These are phyloP conservation scores for Phylloporus sp. DNA, from an alignment of 768 basidiomycete genomes.

Conservation along the genomic window DNA sequence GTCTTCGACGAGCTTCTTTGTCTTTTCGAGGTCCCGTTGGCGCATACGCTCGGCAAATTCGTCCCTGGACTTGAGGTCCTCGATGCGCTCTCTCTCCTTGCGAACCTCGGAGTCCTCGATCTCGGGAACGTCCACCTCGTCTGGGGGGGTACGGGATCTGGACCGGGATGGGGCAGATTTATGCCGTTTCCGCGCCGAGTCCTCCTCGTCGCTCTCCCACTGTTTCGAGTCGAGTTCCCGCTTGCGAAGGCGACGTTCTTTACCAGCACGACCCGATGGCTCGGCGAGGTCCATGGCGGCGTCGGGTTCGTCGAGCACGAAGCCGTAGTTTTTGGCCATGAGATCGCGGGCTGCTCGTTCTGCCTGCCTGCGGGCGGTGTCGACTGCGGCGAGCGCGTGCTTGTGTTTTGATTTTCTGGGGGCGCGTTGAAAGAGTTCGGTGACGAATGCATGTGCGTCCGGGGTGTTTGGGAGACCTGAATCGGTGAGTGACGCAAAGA, in stretches of 20 bases:
- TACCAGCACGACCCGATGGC: slow-evolving; percentile 27
- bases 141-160: slow-evolving; percentile 21
- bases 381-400: slow-evolving; percentile 35
- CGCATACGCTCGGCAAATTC: slow-evolving; percentile 88
- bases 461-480: slow-evolving; percentile 79
- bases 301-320: slow-evolving; percentile 85
- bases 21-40: slow-evolving; percentile 75
- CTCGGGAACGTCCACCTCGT: slow-evolving; percentile 46
- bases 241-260: slow-evolving; percentile 66
- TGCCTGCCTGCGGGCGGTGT: slow-evolving; percentile 54
- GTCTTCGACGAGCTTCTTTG: slow-evolving; percentile 90
- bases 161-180: slow-evolving; percentile 30
- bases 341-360: slow-evolving; percentile 72
- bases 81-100: slow-evolving; percentile 65
- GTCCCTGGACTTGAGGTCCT: slow-evolving; percentile 84
- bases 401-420: slow-evolving; percentile 78
- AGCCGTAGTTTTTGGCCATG: slow-evolving; percentile 67
- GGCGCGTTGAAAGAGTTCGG: slow-evolving; percentile 67
- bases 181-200: slow-evolving; percentile 61
- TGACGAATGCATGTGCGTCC: slow-evolving; percentile 75
- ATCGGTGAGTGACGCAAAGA: slow-evolving; percentile 69
- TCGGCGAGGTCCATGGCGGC: slow-evolving; percentile 38
- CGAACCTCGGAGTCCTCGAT: slow-evolving; percentile 76
- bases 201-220: slow-evolving; percentile 92
- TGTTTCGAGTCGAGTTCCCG: slow-evolving; percentile 75